Conservation (phyloP, 441 rosid genomes). For the Erodium texanum region DNA sequence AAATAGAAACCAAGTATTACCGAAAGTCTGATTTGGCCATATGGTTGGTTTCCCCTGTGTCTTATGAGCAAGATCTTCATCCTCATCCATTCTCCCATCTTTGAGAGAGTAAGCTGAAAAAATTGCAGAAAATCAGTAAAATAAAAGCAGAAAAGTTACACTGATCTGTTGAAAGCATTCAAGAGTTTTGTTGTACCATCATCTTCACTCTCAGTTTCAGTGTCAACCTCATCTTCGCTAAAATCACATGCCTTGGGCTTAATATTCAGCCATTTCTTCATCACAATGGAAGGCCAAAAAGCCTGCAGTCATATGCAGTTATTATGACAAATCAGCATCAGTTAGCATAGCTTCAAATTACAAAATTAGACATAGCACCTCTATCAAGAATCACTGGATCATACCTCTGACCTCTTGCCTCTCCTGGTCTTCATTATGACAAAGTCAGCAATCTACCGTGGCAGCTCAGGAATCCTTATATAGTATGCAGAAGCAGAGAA, state of each 20-base stretch:
- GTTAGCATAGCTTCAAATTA: neutral
- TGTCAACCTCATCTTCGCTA: slow-evolving; percentile 88
- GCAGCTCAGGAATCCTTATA: slow-evolving; percentile 5
- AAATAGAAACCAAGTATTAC: slow-evolving; percentile 27
- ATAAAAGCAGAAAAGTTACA: neutral
- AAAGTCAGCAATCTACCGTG: slow-evolving; percentile 11
- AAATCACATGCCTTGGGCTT: slow-evolving; percentile 70
- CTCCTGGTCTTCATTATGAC: slow-evolving; percentile 37
- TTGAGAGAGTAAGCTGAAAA: slow-evolving; percentile 54
- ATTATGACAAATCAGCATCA: slow-evolving; percentile 15
- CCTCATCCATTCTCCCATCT: slow-evolving; percentile 29
- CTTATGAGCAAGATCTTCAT: slow-evolving; percentile 27
- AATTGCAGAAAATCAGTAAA: slow-evolving; percentile 14
- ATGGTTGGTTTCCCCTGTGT: slow-evolving; percentile 27
- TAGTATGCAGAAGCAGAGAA: slow-evolving; percentile 15
- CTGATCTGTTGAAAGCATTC: neutral
- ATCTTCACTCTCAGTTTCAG: slow-evolving; percentile 90
- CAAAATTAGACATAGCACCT: slow-evolving; percentile 10
- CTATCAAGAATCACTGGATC: slow-evolving; percentile 13
- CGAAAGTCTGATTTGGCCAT: slow-evolving; percentile 43
- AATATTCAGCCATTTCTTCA: slow-evolving; percentile 97
- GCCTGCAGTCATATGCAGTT: slow-evolving; percentile 47
- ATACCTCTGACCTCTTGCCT: slow-evolving; percentile 55
- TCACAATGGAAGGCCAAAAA: slow-evolving; percentile 91
- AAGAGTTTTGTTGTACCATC: slow-evolving; percentile 41